phyloP scores from a whole-genome alignment of 2,329 filamentous ascomycete genomes.

The Monosporascus sp. region DNA sequence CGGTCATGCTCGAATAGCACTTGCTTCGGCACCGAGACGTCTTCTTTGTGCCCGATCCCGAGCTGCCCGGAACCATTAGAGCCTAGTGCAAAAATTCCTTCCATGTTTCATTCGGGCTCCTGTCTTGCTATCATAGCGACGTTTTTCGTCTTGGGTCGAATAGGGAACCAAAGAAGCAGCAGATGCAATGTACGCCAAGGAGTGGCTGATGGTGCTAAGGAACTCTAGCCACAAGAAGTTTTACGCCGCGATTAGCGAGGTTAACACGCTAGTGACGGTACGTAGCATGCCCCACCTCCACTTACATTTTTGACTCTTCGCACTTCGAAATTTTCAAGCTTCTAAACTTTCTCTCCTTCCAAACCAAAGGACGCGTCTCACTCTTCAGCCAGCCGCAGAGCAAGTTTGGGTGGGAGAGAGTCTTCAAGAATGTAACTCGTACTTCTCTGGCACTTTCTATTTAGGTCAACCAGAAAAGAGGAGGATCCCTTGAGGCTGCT shows the following conservation, averaged over 20 bases:
- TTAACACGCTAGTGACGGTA: background rate
- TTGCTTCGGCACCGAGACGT: conserved; percentile 60
- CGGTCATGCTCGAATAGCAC: conserved; percentile 48
- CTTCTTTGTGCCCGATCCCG: conserved; percentile 64
- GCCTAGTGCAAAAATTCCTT: conserved; percentile 61
- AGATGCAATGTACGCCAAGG: background rate
- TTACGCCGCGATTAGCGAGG: too few relatives aligned
- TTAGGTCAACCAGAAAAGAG: background rate
- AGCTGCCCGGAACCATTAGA: conserved; percentile 73
- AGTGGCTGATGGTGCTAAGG: background rate
- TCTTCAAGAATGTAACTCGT: conserved; percentile 16
- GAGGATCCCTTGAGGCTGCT: background rate
- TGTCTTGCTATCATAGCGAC: background rate
- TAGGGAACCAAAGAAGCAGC: too few relatives aligned
- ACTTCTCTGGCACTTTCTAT: conserved; percentile 1
- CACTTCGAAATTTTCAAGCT: background rate
- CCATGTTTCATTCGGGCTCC: conserved; percentile 29
- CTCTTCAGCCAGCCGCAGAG: background rate
- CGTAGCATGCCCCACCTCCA: background rate
- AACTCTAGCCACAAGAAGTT: too few relatives aligned
- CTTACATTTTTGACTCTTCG: background rate
- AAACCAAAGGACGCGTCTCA: background rate
- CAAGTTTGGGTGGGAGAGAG: background rate
- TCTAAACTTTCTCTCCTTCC: background rate
- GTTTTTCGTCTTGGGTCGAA: background rate